These are phyloP conservation scores for Pilobolus umbonatus DNA, from an alignment of 192 early-diverging fungal species.

Conservation along the genomic window DNA sequence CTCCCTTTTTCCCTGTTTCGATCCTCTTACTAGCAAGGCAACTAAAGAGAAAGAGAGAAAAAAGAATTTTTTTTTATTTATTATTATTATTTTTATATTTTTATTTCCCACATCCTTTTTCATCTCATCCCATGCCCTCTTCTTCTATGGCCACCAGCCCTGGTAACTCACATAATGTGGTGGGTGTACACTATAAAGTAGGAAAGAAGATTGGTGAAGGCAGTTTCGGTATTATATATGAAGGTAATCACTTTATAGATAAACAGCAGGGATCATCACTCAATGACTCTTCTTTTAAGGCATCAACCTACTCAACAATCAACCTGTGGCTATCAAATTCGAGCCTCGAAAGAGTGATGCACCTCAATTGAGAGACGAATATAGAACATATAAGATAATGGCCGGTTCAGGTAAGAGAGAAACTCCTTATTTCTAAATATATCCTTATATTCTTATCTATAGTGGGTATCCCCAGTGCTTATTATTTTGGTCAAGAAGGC, in stretches of 20 bases:
- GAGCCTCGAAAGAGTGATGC: conserved; percentile 94
- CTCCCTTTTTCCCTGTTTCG: conserved; percentile 4
- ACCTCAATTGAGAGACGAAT: conserved; percentile 95
- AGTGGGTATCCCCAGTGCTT: conserved; percentile 86
- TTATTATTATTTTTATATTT: conserved; percentile 1
- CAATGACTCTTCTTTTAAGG: conserved; percentile 40
- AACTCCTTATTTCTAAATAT: neutral
- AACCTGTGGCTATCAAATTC: conserved; percentile 96
- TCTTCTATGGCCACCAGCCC: conserved; percentile 8
- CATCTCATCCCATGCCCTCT: neutral
- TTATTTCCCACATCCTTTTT: neutral
- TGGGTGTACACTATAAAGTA: conserved; percentile 95
- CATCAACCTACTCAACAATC: conserved; percentile 83
- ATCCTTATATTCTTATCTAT: neutral
- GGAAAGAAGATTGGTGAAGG: conserved; percentile 98
- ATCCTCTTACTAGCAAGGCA: too few relatives aligned
- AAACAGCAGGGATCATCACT: neutral
- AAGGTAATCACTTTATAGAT: conserved; percentile 66
- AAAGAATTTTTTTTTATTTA: neutral
- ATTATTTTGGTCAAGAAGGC: conserved; percentile 97
- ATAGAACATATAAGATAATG: conserved; percentile 91
- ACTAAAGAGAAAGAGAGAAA: too few relatives aligned
- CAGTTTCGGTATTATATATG: conserved; percentile 97
- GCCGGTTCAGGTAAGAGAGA: conserved; percentile 51
- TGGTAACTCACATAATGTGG: conserved; percentile 48